A percentile compares a stretch with the other conserved stretches of the same genome.
These are phyloP conservation scores for Teratosphaeria viscida DNA, from an alignment of 2,329 filamentous ascomycete species.

Conservation along the genomic window DNA sequence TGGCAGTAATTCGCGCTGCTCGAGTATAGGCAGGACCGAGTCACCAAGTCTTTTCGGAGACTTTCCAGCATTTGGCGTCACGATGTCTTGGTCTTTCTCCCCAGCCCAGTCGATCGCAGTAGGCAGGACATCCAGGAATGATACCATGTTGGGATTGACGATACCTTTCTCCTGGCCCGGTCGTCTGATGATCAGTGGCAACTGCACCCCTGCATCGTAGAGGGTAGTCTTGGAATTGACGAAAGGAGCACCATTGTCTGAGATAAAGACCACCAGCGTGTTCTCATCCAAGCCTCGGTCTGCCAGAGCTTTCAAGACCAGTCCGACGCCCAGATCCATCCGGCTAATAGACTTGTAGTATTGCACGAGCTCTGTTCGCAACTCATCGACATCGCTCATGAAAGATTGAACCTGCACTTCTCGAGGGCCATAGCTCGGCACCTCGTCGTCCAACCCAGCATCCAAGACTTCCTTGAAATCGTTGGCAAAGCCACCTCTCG, in stretches of 20 bases:
- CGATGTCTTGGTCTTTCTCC: not conserved
- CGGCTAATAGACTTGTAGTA: constrained; percentile 32
- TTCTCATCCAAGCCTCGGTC: constrained; percentile 22
- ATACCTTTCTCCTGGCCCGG: constrained; percentile 22
- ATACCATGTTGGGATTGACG: constrained; percentile 36
- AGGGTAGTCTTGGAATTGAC: constrained; percentile 44
- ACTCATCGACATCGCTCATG: constrained; percentile 5
- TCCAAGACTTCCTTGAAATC: constrained; percentile 19
- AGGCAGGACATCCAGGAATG: constrained; percentile 38
- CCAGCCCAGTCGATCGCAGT: constrained; percentile 35
- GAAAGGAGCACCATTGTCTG: constrained; percentile 42
- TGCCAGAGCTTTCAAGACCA: constrained; percentile 29
- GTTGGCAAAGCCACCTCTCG: constrained; percentile 36
- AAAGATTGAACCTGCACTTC: constrained; percentile 31
- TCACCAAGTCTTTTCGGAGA: constrained; percentile 21
- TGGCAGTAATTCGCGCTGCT: constrained; percentile 7
- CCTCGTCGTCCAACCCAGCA: constrained; percentile 4
- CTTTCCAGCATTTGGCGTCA: constrained; percentile 1
- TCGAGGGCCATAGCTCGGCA: constrained; percentile 12
- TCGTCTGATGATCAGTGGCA: constrained; percentile 33
- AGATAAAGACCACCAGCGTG: constrained; percentile 38
- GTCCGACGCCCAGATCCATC: constrained; percentile 33
- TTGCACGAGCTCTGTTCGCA: constrained; percentile 32
- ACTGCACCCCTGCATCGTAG: constrained; percentile 37
- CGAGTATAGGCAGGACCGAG: constrained; percentile 32